These are phyloP conservation scores for Aspergillus bridgeri DNA, from an alignment of 495 filamentous ascomycete genomes.

Conservation along the genomic window DNA sequence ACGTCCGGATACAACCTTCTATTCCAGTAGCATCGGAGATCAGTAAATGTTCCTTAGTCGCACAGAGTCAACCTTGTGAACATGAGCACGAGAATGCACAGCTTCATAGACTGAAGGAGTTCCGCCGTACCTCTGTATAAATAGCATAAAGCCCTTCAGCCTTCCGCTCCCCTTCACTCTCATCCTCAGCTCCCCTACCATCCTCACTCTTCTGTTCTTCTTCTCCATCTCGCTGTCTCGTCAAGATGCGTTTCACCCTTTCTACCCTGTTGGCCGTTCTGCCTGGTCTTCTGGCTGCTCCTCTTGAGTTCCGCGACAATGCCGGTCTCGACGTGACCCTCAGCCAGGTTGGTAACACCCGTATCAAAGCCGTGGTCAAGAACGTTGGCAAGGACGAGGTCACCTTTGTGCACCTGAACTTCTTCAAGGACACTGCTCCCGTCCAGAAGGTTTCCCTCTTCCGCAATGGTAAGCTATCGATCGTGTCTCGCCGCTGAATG, in stretches of 20 bases:
- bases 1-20: background rate
- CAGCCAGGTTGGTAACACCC: conserved; percentile 50
- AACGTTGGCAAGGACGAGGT: conserved; percentile 55
- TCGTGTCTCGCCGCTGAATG: too few species aligned
- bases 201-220: background rate
- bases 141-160: background rate
- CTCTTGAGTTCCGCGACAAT: conserved; percentile 36
- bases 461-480: conserved; percentile 41
- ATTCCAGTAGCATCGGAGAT: too few species aligned
- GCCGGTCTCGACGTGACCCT: conserved; percentile 51
- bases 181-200: conserved; percentile 3
- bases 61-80: background rate
- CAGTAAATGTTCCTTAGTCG: too few species aligned
- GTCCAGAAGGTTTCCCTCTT: conserved; percentile 60
- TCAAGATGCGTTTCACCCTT: conserved; percentile 13
- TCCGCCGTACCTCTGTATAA: background rate
- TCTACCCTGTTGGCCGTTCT: conserved; percentile 38
- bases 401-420: conserved; percentile 59
- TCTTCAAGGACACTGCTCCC: conserved; percentile 54
- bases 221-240: background rate
- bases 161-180: background rate
- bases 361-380: conserved; percentile 57
- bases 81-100: background rate
- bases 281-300: conserved; percentile 37
- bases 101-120: background rate